phyloP scores from a whole-genome alignment of 2,329 filamentous ascomycete genomes.

The Penicillium decumbens region DNA sequence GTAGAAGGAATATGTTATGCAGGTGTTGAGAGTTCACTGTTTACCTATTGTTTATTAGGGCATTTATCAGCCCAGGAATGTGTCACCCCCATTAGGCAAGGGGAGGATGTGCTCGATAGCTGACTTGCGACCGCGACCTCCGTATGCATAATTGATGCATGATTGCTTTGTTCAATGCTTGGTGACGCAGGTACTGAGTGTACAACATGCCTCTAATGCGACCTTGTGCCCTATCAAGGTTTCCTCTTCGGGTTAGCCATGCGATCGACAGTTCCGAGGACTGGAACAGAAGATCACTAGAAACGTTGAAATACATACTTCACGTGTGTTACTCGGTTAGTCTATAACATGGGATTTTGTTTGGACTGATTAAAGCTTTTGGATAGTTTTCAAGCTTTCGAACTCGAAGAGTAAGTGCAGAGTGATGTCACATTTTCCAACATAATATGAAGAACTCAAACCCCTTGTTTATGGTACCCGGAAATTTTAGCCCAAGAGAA shows the following conservation, averaged over 20 bases:
- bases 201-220: neutral
- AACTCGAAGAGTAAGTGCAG: too few relatives aligned
- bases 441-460: neutral
- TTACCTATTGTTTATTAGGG: conserved; percentile 8
- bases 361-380: too few relatives aligned
- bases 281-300: too few relatives aligned
- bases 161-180: neutral
- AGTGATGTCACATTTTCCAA: too few relatives aligned
- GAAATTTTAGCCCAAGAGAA: neutral
- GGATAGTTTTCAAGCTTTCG: too few relatives aligned
- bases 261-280: too few relatives aligned
- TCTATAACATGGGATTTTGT: too few relatives aligned
- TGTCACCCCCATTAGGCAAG: conserved; percentile 10
- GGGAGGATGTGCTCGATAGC: neutral
- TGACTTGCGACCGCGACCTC: neutral
- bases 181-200: neutral
- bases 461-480: neutral
- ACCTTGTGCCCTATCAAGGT: neutral
- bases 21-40: conserved; percentile 4
- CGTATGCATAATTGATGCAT: neutral
- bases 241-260: neutral
- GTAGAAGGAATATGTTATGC: conserved; percentile 12
- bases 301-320: too few relatives aligned
- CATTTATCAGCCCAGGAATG: conserved; percentile 5
- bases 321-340: too few relatives aligned